Conservation (phyloP, 2,329 filamentous ascomycete species). For the Curvularia eragrostidis region DNA sequence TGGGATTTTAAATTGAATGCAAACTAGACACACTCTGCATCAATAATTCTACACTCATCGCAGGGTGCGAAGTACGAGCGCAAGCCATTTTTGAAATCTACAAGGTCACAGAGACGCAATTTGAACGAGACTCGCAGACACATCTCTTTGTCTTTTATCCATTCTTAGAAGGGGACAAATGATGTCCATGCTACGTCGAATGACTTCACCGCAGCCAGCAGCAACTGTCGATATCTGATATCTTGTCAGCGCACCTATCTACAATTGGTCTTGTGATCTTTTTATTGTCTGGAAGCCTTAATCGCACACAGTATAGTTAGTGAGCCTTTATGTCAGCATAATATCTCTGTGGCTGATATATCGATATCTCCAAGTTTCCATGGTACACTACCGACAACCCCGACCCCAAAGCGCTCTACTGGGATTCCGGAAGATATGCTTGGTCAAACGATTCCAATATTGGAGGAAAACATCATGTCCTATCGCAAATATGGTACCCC, state of each 20-base stretch:
- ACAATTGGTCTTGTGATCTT: not conserved
- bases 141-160: not conserved
- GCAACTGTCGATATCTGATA: not conserved
- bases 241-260: not conserved
- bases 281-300: not conserved
- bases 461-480: not conserved
- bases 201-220: not conserved
- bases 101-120: no score
- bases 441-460: not conserved
- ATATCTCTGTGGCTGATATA: not conserved
- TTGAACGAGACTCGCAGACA: not conserved
- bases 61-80: not conserved
- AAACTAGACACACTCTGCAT: not conserved
- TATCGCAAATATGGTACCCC: not conserved
- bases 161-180: not conserved
- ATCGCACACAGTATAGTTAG: not conserved
- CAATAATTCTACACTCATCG: not conserved
- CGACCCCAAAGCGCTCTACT: not conserved
- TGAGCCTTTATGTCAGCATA: not conserved
- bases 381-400: not conserved
- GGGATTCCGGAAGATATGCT: not conserved
- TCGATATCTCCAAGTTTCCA: not conserved
- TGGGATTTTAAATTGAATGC: not conserved
- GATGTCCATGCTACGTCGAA: not conserved
- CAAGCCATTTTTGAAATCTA: not conserved